Evolutionary conservation across 345 rosid species (phyloP).

Genomic region (Syzygium jambos): DNA sequence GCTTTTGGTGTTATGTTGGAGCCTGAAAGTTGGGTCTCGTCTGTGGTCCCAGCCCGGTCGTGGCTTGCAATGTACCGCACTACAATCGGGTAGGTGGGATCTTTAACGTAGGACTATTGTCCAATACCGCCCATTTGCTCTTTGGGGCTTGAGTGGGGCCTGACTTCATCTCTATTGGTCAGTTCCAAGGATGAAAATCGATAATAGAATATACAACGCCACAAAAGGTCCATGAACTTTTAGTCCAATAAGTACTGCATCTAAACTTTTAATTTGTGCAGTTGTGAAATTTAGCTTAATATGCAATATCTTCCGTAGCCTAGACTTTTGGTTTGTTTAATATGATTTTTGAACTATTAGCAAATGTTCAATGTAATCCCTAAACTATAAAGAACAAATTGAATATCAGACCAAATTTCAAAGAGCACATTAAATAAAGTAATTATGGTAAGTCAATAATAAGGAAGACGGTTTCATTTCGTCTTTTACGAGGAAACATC

Average conservation of each 20-base stretch:
- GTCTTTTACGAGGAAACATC: background rate
- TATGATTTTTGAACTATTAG: accelerated
- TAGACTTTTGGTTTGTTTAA: accelerated
- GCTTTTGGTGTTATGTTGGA: background rate
- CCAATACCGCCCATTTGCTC: background rate
- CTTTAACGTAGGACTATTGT: background rate
- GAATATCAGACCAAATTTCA: accelerated
- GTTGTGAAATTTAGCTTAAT: accelerated
- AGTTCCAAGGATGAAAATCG: background rate
- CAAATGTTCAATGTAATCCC: accelerated
- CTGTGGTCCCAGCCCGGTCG: background rate
- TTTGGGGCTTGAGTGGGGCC: background rate
- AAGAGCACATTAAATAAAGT: background rate
- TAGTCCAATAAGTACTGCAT: accelerated
- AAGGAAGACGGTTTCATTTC: background rate
- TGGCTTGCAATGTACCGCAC: background rate
- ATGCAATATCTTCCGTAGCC: accelerated
- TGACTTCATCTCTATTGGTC: background rate
- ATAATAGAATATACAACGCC: accelerated
- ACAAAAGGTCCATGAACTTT: accelerated
- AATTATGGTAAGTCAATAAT: too few relatives aligned
- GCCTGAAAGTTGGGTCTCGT: background rate
- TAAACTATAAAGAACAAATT: accelerated
- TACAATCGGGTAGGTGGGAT: too few relatives aligned
- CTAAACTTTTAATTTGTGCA: accelerated